phyloP scores from a whole-genome alignment of 1,139 yeast species.

The Kurtzmaniella quercitrusa region DNA sequence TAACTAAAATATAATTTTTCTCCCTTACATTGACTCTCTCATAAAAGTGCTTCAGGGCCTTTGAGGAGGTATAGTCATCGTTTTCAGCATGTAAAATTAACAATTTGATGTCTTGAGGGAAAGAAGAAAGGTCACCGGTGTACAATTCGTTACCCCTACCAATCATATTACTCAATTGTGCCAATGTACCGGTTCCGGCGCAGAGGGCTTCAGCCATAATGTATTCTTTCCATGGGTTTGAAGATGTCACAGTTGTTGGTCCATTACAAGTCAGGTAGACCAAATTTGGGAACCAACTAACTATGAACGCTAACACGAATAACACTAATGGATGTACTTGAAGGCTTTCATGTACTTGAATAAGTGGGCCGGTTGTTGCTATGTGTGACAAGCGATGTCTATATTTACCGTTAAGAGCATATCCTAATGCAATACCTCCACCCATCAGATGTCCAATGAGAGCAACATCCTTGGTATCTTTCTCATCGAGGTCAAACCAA shows the following conservation, averaged over 20 bases:
- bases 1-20: conserved; percentile 13
- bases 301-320: conserved; percentile 10
- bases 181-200: conserved; percentile 16
- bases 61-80: conserved; percentile 16
- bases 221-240: conserved; percentile 17
- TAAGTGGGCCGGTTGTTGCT: conserved; percentile 18
- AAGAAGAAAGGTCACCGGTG: conserved; percentile 8
- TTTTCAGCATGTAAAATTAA: conserved; percentile 16
- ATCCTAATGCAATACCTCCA: conserved; percentile 19
- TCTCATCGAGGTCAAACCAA: conserved; percentile 4
- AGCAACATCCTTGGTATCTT: conserved; percentile 7
- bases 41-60: conserved; percentile 14
- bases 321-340: conserved; percentile 14
- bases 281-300: conserved; percentile 7
- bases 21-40: conserved; percentile 12
- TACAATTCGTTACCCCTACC: conserved; percentile 14
- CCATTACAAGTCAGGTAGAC: conserved; percentile 5
- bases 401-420: conserved; percentile 17
- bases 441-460: conserved; percentile 19
- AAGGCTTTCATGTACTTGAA: conserved; percentile 12
- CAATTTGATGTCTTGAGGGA: conserved; percentile 11
- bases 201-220: conserved; percentile 16
- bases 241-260: conserved; percentile 15
- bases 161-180: conserved; percentile 17
- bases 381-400: conserved; percentile 11